A percentile compares a stretch with the other conserved stretches of the same genome.
These are phyloP conservation scores for Hypoxylon rickii DNA, from an alignment of 495 filamentous ascomycete genomes.

Conservation along the genomic window DNA sequence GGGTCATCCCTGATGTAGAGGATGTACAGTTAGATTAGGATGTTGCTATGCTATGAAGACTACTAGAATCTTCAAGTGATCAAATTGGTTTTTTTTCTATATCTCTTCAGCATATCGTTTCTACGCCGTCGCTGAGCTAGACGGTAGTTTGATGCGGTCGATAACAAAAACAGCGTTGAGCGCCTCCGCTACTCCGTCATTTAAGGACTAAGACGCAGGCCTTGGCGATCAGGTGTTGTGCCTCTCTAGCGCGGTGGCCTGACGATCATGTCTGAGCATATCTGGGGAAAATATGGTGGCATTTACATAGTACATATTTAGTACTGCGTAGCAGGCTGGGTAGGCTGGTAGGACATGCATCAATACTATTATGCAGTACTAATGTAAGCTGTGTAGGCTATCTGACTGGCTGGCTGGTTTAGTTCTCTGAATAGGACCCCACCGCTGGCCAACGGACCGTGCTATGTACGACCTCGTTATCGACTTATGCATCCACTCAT, in stretches of 20 bases:
- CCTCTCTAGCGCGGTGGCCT: slow-evolving; percentile 19
- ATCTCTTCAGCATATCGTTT: too few relatives aligned
- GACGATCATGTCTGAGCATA: slow-evolving; percentile 33
- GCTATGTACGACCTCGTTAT: too few relatives aligned
- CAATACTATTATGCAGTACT: too few relatives aligned
- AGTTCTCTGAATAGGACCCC: too few relatives aligned
- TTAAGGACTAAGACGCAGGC: slow-evolving; percentile 4
- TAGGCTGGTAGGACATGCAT: too few relatives aligned
- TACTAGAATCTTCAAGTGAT: too few relatives aligned
- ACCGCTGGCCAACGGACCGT: too few relatives aligned
- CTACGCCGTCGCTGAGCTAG: slow-evolving; percentile 19
- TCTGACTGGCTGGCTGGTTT: too few relatives aligned
- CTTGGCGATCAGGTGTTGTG: slow-evolving; percentile 35
- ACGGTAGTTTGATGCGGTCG: slow-evolving; percentile 12
- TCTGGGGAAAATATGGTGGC: slow-evolving; percentile 30
- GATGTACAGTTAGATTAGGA: slow-evolving; percentile 11
- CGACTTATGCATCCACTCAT: too few relatives aligned
- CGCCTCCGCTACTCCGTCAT: slow-evolving; percentile 7
- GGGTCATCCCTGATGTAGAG: slow-evolving; percentile 21
- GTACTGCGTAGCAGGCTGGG: too few relatives aligned
- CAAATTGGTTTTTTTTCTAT: background rate
- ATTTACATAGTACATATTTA: too few relatives aligned
- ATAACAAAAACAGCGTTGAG: slow-evolving; percentile 8
- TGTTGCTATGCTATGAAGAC: slow-evolving; percentile 1
- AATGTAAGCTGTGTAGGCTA: too few relatives aligned